Evolutionary conservation across 2,329 filamentous ascomycete species (phyloP).

Genomic region (Penicillium corylophilum): DNA sequence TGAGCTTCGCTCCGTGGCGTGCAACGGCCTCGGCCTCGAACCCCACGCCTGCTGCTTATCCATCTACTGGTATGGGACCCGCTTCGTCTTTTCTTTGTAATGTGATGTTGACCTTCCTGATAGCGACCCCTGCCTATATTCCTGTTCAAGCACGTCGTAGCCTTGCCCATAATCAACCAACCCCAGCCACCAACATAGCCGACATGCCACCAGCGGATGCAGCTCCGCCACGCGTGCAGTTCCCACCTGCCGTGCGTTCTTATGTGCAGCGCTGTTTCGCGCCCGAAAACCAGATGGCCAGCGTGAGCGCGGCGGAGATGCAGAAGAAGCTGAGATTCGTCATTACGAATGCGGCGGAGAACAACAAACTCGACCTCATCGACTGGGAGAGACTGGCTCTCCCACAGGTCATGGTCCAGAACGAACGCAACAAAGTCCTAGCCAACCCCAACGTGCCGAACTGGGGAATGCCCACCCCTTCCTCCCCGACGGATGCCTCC

Average conservation of each 20-base stretch:
- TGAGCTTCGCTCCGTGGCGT: slow-evolving; percentile 45
- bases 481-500: slow-evolving; percentile 37
- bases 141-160: slow-evolving; percentile 63
- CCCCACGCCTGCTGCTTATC: slow-evolving; percentile 28
- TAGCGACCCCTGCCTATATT: slow-evolving; percentile 57
- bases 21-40: slow-evolving; percentile 31
- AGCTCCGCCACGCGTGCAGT: slow-evolving; percentile 60
- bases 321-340: slow-evolving; percentile 80
- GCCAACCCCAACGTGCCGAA: slow-evolving; percentile 45
- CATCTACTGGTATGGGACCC: slow-evolving; percentile 32
- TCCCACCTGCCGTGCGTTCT: slow-evolving; percentile 75
- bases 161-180: slow-evolving; percentile 47
- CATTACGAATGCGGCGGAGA: slow-evolving; percentile 79
- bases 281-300: slow-evolving; percentile 64
- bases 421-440: slow-evolving; percentile 59
- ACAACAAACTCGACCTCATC: slow-evolving; percentile 66
- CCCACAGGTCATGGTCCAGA: slow-evolving; percentile 78
- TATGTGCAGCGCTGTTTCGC: slow-evolving; percentile 92
- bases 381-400: slow-evolving; percentile 83
- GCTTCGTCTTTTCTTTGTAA: background rate
- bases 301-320: slow-evolving; percentile 68
- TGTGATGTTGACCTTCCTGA: slow-evolving; percentile 15
- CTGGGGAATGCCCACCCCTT: slow-evolving; percentile 31
- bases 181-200: slow-evolving; percentile 19
- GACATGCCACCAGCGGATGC: slow-evolving; percentile 35